Base-by-base conservation (phyloP, 345 rosid species). In the Salix dunnii region DNA sequence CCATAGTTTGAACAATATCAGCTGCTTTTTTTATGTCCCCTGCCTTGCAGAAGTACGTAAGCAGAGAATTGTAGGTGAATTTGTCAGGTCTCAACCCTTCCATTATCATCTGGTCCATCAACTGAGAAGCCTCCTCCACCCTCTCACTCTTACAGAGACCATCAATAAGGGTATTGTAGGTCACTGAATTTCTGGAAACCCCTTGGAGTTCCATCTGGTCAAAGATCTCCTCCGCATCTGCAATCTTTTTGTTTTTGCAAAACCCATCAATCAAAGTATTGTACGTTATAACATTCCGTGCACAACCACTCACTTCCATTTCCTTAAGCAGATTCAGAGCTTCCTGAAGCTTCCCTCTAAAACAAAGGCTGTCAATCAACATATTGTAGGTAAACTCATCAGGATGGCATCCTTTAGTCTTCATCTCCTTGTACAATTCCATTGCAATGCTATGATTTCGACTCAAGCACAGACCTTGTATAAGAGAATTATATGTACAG, bases 201-300 rank as follows among this genome's bases (percentile, higher is more conserved):
- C 97, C 98, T 28, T 88, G 93, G 76, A 93, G 70, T 80, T 96
- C 99, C 96, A 96, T 93, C 82, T 96, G 93, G 77, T 94, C 97
- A 18, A 96, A 93, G 53, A 93, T 87, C 87, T 93, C 94, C 86
- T 93, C 97, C 0, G 98, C 98, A 73, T 89, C 94, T 82, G 83
- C 80, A 33, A 91, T 83, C 88, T 81, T 91, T 80, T 83, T 88
- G 75, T 84, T 90, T 87, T 92, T 96, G 84, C 97, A 89, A 73
- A 93, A 93, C 78, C 97, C 94, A 73, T 86, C 90, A 68, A 96
- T 96, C 84, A 96, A 85, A 55, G 97, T 91, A 81, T 92, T 92
- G 78, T 92, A 95, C 7, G 96, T 92, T 74, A 91, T 82, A 48
- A 85, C 98, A 63, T 88, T 90, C 68, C 96, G 86, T 6, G 98